phyloP scores from a whole-genome alignment of 805 yeast genomes.

The Candida sithepensis region DNA sequence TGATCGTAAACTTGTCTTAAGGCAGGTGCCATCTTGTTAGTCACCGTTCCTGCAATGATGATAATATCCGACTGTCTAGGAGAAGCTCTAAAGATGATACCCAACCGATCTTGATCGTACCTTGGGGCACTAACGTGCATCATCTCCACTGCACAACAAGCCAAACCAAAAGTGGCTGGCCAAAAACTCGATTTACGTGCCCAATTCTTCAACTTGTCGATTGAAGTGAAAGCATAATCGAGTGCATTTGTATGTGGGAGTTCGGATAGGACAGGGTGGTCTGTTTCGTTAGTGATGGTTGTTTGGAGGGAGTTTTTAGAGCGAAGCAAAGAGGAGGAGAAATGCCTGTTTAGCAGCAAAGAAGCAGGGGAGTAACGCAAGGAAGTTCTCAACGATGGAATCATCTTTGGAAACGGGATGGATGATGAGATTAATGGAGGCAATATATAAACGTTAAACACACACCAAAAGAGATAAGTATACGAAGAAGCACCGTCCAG shows the following conservation, averaged over 20 bases:
- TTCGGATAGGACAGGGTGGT: constrained; percentile 68
- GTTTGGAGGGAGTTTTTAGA: constrained; percentile 36
- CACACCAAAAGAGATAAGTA: too few species aligned
- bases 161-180: constrained; percentile 91
- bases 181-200: constrained; percentile 88
- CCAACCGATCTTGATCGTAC: constrained; percentile 88
- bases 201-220: constrained; percentile 85
- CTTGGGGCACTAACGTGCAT: constrained; percentile 91
- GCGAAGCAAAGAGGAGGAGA: neutral
- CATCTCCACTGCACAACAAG: constrained; percentile 94
- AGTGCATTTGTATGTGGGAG: constrained; percentile 55
- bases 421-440: too few species aligned
- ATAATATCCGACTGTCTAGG: constrained; percentile 91
- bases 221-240: constrained; percentile 78
- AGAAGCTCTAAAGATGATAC: constrained; percentile 89
- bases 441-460: too few species aligned
- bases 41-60: constrained; percentile 89
- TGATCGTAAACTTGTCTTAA: constrained; percentile 90
- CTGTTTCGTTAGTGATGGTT: constrained; percentile 49
- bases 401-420: too few species aligned
- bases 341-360: neutral
- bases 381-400: neutral
- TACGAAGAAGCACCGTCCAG: too few species aligned
- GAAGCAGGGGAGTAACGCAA: neutral
- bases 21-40: constrained; percentile 93